A percentile compares a stretch with the other conserved stretches of the same genome.
phyloP scores from a whole-genome alignment of 176 grass and related monocot species.

The Aegilops longissima region DNA sequence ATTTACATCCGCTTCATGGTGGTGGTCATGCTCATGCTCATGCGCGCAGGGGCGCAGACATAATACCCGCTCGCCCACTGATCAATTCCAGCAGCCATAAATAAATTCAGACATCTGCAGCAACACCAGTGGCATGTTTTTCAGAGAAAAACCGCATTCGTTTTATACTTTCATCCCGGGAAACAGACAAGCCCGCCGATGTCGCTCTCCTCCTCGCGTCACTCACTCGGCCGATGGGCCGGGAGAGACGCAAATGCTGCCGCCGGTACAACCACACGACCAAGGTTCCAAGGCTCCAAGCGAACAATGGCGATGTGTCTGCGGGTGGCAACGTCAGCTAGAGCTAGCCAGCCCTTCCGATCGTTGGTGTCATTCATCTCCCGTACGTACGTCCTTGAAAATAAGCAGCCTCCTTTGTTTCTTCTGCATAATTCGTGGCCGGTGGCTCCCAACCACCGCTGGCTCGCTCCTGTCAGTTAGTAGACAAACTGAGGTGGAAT shows the following conservation, averaged over 20 bases:
- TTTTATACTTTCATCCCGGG: not conserved
- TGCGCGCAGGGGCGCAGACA: not conserved
- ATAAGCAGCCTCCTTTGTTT: not conserved
- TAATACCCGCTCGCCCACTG: not conserved
- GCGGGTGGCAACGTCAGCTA: not conserved
- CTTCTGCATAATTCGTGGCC: not conserved
- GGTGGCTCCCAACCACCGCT: not conserved
- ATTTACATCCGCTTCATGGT: slow-evolving; percentile 26
- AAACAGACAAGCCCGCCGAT: not conserved
- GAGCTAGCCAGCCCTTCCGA: not conserved
- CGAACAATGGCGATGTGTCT: slow-evolving; percentile 36
- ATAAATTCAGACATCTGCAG: slow-evolving; percentile 1
- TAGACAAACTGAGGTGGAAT: not conserved
- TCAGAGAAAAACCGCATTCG: not conserved
- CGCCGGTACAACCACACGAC: not conserved
- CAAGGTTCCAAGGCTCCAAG: slow-evolving; percentile 37
- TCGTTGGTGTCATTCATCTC: not conserved
- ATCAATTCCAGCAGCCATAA: not conserved
- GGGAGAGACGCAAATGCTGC: not conserved
- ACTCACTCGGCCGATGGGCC: not conserved
- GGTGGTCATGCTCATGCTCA: not conserved
- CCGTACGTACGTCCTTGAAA: not conserved
- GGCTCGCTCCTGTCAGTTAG: not conserved
- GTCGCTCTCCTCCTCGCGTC: not conserved
- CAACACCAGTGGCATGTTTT: not conserved